These are phyloP conservation scores for Penicillium sp. DNA, from an alignment of 2,329 filamentous ascomycete genomes.

Conservation along the genomic window DNA sequence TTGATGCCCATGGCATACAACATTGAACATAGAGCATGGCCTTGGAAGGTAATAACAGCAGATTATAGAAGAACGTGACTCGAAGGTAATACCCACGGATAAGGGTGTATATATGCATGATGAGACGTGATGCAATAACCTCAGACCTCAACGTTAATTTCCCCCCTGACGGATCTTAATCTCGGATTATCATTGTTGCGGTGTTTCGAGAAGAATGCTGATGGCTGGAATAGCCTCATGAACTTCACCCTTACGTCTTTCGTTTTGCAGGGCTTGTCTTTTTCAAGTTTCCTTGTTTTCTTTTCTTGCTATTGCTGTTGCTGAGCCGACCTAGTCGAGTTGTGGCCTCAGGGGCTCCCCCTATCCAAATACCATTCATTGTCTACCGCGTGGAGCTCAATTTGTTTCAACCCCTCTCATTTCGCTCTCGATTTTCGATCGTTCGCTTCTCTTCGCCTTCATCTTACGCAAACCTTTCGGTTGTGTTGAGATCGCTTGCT, in stretches of 20 bases:
- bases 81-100: not conserved
- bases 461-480: not conserved
- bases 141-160: constrained; percentile 4
- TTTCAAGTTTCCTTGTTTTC: not conserved
- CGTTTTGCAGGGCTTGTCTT: constrained; percentile 12
- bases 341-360: constrained; percentile 4
- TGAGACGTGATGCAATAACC: constrained; percentile 15
- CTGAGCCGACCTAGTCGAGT: constrained; percentile 2
- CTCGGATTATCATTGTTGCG: constrained; percentile 31
- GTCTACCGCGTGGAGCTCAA: constrained; percentile 12
- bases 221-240: constrained; percentile 14
- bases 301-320: constrained; percentile 7
- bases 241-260: constrained; percentile 17
- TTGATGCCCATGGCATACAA: not conserved
- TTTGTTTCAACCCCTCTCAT: constrained; percentile 9
- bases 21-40: not conserved
- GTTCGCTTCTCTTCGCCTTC: not conserved
- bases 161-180: constrained; percentile 22
- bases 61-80: not conserved
- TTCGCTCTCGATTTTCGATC: constrained; percentile 1
- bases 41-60: not conserved
- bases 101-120: not conserved
- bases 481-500: not conserved
- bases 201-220: constrained; percentile 16
- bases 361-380: constrained; percentile 4